Evolutionary conservation across 225 moss, liverwort and hornwort species (phyloP).

Genomic region (Pseudisothecium myosuroides): DNA sequence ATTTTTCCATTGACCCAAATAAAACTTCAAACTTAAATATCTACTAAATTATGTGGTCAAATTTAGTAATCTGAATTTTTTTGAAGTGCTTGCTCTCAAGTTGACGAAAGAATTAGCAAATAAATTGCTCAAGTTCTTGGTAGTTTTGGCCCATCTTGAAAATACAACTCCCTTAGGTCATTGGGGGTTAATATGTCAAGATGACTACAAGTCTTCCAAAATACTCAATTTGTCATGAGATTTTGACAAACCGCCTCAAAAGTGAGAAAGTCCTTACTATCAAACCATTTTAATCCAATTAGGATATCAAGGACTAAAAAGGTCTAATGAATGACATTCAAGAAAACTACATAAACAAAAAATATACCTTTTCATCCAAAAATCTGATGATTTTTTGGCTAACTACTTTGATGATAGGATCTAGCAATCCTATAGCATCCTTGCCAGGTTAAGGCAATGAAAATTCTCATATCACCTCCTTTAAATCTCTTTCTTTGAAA

Average conservation of each 20-base stretch:
- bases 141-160: too few species aligned
- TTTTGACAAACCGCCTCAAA: background rate
- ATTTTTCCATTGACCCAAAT: too few species aligned
- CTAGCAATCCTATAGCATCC: background rate
- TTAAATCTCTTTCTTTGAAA: background rate
- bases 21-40: too few species aligned
- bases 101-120: too few species aligned
- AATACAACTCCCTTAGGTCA: too few species aligned
- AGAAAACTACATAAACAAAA: background rate
- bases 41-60: too few species aligned
- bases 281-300: background rate
- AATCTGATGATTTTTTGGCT: background rate
- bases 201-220: background rate
- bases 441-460: background rate
- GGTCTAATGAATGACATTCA: background rate
- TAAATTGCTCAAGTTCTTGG: too few species aligned
- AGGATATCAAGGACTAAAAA: background rate
- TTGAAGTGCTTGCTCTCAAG: too few species aligned
- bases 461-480: background rate
- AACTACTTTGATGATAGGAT: background rate
- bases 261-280: background rate
- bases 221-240: background rate
- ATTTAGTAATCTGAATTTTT: too few species aligned
- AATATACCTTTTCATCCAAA: background rate
- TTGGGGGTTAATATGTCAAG: too few species aligned